Evolutionary conservation across 306 rosid species (phyloP).

Genomic region (Mimosa pudica): DNA sequence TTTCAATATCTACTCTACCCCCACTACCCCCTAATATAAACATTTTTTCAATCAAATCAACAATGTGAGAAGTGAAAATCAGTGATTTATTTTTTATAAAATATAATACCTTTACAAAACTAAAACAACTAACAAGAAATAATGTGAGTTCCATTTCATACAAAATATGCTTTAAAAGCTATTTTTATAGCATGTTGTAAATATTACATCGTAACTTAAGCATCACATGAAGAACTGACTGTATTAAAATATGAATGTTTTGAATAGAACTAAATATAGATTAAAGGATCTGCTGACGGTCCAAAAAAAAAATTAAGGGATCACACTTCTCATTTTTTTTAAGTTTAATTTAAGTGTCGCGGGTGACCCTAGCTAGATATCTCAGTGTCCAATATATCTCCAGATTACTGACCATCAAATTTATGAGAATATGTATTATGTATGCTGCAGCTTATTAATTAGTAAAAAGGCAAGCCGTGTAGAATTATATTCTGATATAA

Average conservation of each 20-base stretch:
- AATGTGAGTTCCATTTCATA: not conserved
- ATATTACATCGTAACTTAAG: not conserved
- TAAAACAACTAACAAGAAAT: too few relatives aligned
- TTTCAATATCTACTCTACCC: not conserved
- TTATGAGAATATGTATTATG: not conserved
- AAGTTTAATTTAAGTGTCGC: not conserved
- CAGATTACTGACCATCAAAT: not conserved
- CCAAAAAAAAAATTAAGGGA: not conserved
- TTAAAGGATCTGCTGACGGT: too few relatives aligned
- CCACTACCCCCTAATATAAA: not conserved
- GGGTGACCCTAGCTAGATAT: not conserved
- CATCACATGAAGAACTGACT: too few relatives aligned
- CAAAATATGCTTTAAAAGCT: not conserved
- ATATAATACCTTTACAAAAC: not conserved
- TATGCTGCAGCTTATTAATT: not conserved
- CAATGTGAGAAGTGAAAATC: not conserved
- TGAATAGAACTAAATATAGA: too few relatives aligned
- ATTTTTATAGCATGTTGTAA: too few relatives aligned
- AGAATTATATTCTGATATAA: not conserved
- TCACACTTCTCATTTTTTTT: not conserved
- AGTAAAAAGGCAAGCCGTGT: constrained; percentile 2
- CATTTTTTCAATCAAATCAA: not conserved
- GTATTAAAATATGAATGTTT: too few relatives aligned
- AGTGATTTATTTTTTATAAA: too few relatives aligned
- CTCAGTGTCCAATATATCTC: not conserved